phyloP scores from a whole-genome alignment of 331 rosid genomes.

The Spiraea crenata region DNA sequence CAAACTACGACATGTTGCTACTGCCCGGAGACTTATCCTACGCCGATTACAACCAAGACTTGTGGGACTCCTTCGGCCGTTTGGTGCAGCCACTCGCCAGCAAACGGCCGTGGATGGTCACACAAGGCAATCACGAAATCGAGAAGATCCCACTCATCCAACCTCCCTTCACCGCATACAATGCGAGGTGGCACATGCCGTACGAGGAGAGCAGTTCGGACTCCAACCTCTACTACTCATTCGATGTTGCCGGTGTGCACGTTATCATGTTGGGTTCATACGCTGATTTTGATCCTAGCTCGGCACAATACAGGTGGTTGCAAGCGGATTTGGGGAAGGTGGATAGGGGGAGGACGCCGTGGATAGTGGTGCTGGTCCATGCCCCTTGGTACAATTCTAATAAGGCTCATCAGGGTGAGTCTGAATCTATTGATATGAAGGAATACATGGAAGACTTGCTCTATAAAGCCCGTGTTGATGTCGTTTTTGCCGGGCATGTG shows the following conservation, averaged over 20 bases:
- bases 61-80: conserved; percentile 80
- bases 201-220: conserved; percentile 59
- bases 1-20: conserved; percentile 56
- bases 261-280: conserved; percentile 87
- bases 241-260: conserved; percentile 68
- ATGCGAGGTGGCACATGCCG: conserved; percentile 86
- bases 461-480: conserved; percentile 61
- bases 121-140: conserved; percentile 75
- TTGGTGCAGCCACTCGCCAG: conserved; percentile 72
- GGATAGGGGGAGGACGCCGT: conserved; percentile 55
- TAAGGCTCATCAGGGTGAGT: conserved; percentile 64
- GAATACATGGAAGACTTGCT: conserved; percentile 62
- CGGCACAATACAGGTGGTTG: conserved; percentile 73
- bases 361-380: conserved; percentile 61
- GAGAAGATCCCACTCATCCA: conserved; percentile 55
- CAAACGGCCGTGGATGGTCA: conserved; percentile 95
- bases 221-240: conserved; percentile 84
- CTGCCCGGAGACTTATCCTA: conserved; percentile 82
- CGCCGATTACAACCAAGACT: conserved; percentile 40
- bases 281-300: conserved; percentile 42
- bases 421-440: conserved; percentile 57
- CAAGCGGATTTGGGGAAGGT: conserved; percentile 47
- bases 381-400: conserved; percentile 94
- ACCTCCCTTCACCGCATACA: conserved; percentile 61
- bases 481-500: conserved; percentile 77